Conservation (phyloP, 495 filamentous ascomycete species). For the Patellaria atrata region DNA sequence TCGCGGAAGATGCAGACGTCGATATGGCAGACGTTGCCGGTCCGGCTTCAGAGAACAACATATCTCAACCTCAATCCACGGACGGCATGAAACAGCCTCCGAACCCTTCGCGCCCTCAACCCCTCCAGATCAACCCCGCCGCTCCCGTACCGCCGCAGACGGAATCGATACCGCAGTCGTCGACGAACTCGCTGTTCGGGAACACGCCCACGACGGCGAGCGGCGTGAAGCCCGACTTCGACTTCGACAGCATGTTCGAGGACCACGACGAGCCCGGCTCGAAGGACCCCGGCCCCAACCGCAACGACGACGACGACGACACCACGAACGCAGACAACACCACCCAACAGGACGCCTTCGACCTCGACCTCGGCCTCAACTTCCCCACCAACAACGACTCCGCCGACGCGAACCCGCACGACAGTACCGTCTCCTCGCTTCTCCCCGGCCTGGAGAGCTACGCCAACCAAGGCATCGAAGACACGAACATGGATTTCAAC, state of each 20-base stretch:
- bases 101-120: too few species aligned
- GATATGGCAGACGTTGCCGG: conserved; percentile 2
- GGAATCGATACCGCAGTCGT: background rate
- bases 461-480: conserved; percentile 8
- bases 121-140: background rate
- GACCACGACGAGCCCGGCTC: conserved; percentile 1
- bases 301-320: conserved; percentile 3
- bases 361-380: conserved; percentile 16
- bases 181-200: conserved; percentile 12
- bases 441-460: conserved; percentile 19
- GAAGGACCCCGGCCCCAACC: background rate
- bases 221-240: conserved; percentile 10
- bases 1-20: background rate
- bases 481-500: conserved; percentile 11
- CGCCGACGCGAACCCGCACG: too few species aligned
- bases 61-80: background rate
- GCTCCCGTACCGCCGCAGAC: background rate
- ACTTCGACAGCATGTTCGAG: conserved; percentile 18
- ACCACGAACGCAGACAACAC: conserved; percentile 6
- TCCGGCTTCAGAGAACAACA: background rate
- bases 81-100: background rate
- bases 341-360: too few species aligned
- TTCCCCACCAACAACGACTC: too few species aligned
- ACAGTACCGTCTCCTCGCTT: conserved; percentile 11
- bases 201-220: conserved; percentile 11